A percentile compares a stretch with the other conserved stretches of the same genome.
Conservation (phyloP, 306 rosid genomes). For the Fragaria ananassa region DNA sequence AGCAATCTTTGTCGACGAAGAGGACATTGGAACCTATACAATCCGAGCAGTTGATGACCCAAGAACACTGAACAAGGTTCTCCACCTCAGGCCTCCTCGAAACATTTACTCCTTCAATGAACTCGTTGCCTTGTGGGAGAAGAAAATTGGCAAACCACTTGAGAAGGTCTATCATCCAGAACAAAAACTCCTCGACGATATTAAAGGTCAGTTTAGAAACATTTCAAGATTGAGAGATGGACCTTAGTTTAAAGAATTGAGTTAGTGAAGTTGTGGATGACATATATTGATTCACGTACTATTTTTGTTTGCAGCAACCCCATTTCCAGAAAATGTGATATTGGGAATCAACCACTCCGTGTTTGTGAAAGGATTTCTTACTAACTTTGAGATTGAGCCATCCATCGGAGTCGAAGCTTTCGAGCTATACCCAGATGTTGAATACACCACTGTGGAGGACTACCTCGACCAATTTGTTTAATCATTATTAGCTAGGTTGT, state of each 20-base stretch:
- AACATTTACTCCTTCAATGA: conserved; percentile 68
- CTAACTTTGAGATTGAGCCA: conserved; percentile 54
- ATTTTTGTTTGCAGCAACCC: conserved; percentile 31
- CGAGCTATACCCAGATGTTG: conserved; percentile 56
- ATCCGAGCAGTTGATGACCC: conserved; percentile 87
- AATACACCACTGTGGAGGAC: conserved; percentile 58
- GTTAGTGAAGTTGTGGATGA: background rate
- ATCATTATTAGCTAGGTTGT: background rate
- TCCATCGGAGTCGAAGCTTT: conserved; percentile 63
- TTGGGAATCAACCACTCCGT: conserved; percentile 38
- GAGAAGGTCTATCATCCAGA: conserved; percentile 57
- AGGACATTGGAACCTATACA: conserved; percentile 73
- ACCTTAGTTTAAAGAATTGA: background rate
- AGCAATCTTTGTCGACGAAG: conserved; percentile 75
- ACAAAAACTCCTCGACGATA: conserved; percentile 67
- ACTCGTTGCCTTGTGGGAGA: conserved; percentile 85
- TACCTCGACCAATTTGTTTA: conserved; percentile 51
- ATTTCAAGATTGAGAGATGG: background rate
- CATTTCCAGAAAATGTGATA: conserved; percentile 31
- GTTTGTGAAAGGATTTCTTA: conserved; percentile 46
- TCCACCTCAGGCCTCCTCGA: conserved; percentile 65
- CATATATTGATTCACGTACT: background rate
- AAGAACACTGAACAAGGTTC: conserved; percentile 69
- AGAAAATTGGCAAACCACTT: conserved; percentile 66
- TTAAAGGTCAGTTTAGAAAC: conserved; percentile 40